Evolutionary conservation across 495 filamentous ascomycete species (phyloP).

Genomic region (Neurospora tetraspora): DNA sequence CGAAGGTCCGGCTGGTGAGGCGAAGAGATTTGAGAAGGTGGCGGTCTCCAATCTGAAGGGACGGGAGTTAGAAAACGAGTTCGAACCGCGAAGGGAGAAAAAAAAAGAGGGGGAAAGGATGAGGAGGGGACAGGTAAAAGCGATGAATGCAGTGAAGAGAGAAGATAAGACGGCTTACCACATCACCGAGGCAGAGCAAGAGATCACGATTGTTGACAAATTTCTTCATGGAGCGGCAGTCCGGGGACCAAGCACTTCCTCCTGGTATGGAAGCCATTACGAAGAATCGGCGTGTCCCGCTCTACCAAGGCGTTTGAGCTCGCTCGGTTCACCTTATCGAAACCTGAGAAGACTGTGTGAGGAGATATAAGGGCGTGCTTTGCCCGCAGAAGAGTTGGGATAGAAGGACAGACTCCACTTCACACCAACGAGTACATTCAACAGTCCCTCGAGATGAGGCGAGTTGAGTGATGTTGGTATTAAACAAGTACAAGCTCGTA

Average conservation of each 20-base stretch:
- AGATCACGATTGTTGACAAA: not conserved
- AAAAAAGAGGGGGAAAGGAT: not conserved
- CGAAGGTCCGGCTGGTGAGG: not conserved
- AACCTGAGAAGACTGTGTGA: not conserved
- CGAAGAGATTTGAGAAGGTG: not conserved
- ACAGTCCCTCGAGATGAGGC: no score
- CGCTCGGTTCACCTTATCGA: not conserved
- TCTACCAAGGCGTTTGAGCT: not conserved
- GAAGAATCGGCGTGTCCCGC: not conserved
- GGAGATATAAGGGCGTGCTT: not conserved
- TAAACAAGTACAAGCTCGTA: no score
- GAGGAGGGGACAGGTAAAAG: not conserved
- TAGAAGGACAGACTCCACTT: no score
- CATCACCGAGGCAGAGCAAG: not conserved
- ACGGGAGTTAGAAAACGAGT: not conserved
- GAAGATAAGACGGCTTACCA: not conserved
- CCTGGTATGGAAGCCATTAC: not conserved
- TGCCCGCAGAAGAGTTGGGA: no score
- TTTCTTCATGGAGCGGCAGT: not conserved
- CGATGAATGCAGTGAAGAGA: not conserved
- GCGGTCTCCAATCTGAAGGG: not conserved
- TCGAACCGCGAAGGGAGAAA: no score
- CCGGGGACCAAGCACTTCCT: not conserved
- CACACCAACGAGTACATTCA: no score
- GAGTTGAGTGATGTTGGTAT: no score